Evolutionary conservation across 352 stramenopile genomes (phyloP), one percentile per base, ranked within the genome.

Genomic region (Pythium coloratum): DNA sequence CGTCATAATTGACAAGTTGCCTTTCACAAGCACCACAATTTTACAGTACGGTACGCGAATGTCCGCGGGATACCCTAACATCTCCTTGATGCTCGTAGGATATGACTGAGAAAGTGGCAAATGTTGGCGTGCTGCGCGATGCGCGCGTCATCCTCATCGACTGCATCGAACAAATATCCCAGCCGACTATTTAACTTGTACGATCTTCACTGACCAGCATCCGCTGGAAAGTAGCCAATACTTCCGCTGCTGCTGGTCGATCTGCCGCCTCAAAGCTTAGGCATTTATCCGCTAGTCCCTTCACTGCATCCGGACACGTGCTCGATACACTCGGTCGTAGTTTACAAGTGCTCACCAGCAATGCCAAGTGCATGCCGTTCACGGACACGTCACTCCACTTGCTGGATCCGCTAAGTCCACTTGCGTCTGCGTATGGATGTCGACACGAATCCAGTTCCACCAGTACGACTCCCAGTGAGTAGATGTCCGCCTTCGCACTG

Each of bases 401-500:
- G 40, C 13, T 24, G 13, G 40, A 24, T 57, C 18, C 53, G 40
- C 34, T 46, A 50, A 38, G 60, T 68, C 18, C 44, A 59, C 34
- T 26, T 7, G 20, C 16, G 9, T 54, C 20, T n/a, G 49, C 67
- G 36, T 75, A 64, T 24, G 71, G 40, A 49, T 47, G 30, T 67
- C 67, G 40, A 13, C 40, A 49, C 14, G 6, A 24, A 13, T 49
- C 40, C 16, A 49, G 40, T 24, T 49, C 40, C 14, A 72, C 67
- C 18, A 78, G 55, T 28, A 78, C 20, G 26, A 78, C 64, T 3
- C 72, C 72, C 16, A 78, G 64, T 42, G 68, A 76, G 56, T 78
- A 78, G 24, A 78, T 76, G 33, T 78, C 72, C 6, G 68, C 72
- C 64, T 73, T 76, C 49, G 72, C 69, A 13, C 64, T 71, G 69